phyloP scores from a whole-genome alignment of 768 basidiomycete species.

The Galerina sulciceps region DNA sequence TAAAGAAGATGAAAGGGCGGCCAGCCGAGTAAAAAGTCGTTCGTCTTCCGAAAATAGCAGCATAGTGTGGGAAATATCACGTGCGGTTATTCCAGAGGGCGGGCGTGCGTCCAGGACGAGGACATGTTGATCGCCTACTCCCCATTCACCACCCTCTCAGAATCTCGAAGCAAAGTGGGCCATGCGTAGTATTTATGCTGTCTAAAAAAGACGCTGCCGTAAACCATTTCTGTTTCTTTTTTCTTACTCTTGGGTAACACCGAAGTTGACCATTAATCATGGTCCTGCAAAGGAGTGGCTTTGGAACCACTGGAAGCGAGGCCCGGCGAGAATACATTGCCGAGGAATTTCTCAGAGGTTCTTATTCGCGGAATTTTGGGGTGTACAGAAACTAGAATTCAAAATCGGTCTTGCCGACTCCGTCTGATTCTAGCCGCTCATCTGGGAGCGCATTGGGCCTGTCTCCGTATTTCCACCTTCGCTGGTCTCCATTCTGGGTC shows the following conservation, averaged over 20 bases:
- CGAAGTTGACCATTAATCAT: too few relatives aligned
- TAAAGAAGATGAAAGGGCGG: background rate
- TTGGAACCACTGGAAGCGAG: too few relatives aligned
- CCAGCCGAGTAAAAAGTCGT: background rate
- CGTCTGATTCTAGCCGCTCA: background rate
- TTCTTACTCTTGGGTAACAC: too few relatives aligned
- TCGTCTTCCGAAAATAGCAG: background rate
- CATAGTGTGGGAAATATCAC: background rate
- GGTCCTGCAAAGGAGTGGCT: too few relatives aligned
- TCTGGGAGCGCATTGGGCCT: background rate
- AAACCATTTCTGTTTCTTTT: too few relatives aligned
- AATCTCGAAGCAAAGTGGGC: background rate
- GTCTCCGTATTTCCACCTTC: background rate
- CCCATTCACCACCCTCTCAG: background rate
- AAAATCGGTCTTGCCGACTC: background rate
- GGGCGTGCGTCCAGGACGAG: too few relatives aligned
- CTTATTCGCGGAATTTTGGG: background rate
- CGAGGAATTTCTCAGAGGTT: background rate
- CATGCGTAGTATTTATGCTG: too few relatives aligned
- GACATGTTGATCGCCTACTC: background rate
- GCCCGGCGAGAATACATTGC: too few relatives aligned
- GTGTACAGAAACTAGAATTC: background rate
- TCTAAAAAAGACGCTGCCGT: too few relatives aligned
- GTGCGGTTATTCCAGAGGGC: background rate
- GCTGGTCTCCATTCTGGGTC: background rate